Base-by-base conservation (phyloP, 352 stramenopile species). In the Pythium dissimile region DNA sequence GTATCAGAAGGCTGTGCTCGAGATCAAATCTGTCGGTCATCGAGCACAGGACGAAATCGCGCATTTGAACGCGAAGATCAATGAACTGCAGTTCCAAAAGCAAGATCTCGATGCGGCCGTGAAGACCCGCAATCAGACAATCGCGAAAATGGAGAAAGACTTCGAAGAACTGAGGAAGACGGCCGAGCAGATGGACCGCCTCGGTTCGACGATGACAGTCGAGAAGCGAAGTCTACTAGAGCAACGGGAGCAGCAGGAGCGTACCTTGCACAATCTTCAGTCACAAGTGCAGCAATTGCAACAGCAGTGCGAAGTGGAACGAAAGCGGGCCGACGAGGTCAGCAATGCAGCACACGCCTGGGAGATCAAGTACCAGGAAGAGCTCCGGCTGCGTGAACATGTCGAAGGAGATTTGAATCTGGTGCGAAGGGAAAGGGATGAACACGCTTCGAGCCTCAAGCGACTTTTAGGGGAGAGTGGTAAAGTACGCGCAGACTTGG, bases 31-130 rank as follows among this genome's bases (percentile, higher is more conserved):
- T 3, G 56, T 86, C 1, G 83, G 76, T 37, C 73, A 72, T 37
- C 69, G 82, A 20, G 77, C 74, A 1, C 77, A 80, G 0, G 69
- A 74, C 28, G 67, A 89, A 57, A 78, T 84, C 42, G 54, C 83
- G 26, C 68, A 83, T 38, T 44, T 90, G 15, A 75, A 67, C 5
- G 57, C 46, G 8, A 74, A 87, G 37, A 71, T 88, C 7, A 47
- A 64, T 0, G 72, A 82, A 69, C 50, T 89, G 27, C 72, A 71
- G 46, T 71, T 75, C 26, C 62, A 70, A 11, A 76, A 77, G 21
- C 12, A 63, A 5, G 72, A 88, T n/a, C 38, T 88, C 13, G 80
- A 92, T 30, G 66, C 44, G 5, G 67, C 69, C 7, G 31, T 82
- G 3, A 74, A 75, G 23, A 66, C 86, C 34, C 70, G 73, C 3